Evolutionary conservation across 2,329 filamentous ascomycete genomes (phyloP), one percentile per base, ranked within the genome.

Genomic region (Neonectria faginata): DNA sequence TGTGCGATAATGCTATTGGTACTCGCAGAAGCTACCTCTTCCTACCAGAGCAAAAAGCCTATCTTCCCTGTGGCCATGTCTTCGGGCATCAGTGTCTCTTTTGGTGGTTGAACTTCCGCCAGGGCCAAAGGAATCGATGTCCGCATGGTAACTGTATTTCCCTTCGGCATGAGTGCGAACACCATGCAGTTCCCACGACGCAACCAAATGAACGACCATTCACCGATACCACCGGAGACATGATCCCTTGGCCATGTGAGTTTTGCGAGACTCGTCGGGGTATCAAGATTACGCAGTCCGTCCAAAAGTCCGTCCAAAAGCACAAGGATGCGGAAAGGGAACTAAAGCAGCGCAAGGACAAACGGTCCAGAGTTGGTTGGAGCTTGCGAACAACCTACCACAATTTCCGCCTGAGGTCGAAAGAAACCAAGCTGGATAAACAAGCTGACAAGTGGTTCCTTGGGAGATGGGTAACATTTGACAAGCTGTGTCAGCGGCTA

Each of bases 1-100:
- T 58, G 10, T 58, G 56, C 33, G 7, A 27, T 2, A 39, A 25
- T 18, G 1, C 1, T 6, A 42, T 51, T 39, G 56, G 45, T 3
- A 3, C 12, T 22, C 44, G 45, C 10, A 36, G 27, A 25, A 31
- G 48, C 27, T 20, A 33, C n/a, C 11, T 11, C 14, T 51, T 51
- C 48, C 18, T 33, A 27, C 11, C 12, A 18, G 74, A 77, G 45
- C 25, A 16, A 10, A 57, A 53, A 20, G 62, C 59, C 2, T 74
- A 68, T 48, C 67, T 77, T 16, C 71, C 71, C 6, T 77, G 74
- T 47, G 73, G 75, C 12, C 74, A 77, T 53, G 18, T 16, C 14
- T 74, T 74, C 52, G 73, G 73, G 9, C 62, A 70, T 22, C 8
- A 45, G 4, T 77, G 75, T 25, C 52, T 75, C 22, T 68, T 55